These are phyloP conservation scores for Austroboletus festivus DNA, from an alignment of 768 basidiomycete genomes.

Conservation along the genomic window DNA sequence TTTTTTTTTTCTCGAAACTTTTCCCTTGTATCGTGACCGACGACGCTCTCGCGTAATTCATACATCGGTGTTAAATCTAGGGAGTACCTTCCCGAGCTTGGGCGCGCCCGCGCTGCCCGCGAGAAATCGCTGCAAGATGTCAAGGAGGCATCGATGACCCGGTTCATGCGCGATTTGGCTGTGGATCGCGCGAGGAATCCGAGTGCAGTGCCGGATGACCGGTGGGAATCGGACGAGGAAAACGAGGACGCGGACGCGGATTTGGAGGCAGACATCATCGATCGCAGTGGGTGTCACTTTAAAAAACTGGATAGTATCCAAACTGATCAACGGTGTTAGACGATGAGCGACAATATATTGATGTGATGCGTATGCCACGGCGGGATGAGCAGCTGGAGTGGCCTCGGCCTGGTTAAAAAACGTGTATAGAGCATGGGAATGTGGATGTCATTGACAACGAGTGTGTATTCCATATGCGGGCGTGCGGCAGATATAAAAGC, in stretches of 20 bases:
- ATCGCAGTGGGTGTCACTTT: slow-evolving; percentile 61
- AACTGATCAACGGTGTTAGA: slow-evolving; percentile 39
- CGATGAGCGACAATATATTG: slow-evolving; percentile 71
- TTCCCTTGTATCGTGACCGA: neutral
- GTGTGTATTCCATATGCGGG: too few relatives aligned
- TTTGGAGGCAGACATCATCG: slow-evolving; percentile 56
- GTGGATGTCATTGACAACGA: too few relatives aligned
- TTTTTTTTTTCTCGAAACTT: neutral
- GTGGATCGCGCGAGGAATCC: slow-evolving; percentile 72
- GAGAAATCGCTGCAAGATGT: slow-evolving; percentile 61
- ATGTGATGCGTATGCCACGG: slow-evolving; percentile 60
- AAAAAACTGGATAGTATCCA: too few relatives aligned
- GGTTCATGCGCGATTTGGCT: slow-evolving; percentile 75
- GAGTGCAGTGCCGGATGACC: slow-evolving; percentile 49
- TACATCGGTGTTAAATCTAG: slow-evolving; percentile 39
- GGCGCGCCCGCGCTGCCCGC: slow-evolving; percentile 60
- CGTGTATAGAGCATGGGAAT: too few relatives aligned
- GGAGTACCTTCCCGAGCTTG: slow-evolving; percentile 89
- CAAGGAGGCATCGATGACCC: slow-evolving; percentile 74
- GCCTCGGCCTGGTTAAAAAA: slow-evolving; percentile 63
- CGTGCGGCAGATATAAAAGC: too few relatives aligned
- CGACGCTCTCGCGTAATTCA: slow-evolving; percentile 7
- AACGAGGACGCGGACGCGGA: slow-evolving; percentile 54
- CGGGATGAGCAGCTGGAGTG: slow-evolving; percentile 60
- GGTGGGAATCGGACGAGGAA: slow-evolving; percentile 60